Evolutionary conservation across 176 grass and related monocot species (phyloP).

Genomic region (Ensete ventricosum): DNA sequence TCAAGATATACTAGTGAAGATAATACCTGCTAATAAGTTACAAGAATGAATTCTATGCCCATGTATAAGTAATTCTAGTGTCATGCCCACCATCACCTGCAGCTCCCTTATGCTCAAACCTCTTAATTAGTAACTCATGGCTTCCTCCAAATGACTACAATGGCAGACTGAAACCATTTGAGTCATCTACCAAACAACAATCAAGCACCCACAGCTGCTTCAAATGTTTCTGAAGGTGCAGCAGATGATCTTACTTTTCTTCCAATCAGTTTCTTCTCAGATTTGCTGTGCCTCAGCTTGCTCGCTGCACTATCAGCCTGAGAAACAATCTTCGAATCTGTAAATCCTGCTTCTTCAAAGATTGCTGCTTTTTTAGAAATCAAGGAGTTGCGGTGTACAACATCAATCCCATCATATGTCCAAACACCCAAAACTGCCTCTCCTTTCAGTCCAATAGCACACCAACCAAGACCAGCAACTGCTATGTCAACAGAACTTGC

Average conservation of each 20-base stretch:
- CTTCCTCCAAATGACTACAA: no score
- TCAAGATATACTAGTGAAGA: no score
- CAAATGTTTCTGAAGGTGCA: not conserved
- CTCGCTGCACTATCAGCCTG: conserved; percentile 51
- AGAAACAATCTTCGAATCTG: conserved; percentile 69
- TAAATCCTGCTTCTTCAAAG: conserved; percentile 83
- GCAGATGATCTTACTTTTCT: not conserved
- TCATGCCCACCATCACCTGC: no score
- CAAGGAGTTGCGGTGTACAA: conserved; percentile 51
- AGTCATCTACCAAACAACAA: not conserved
- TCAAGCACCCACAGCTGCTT: conserved; percentile 17
- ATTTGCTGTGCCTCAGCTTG: conserved; percentile 42
- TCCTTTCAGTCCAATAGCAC: conserved; percentile 61
- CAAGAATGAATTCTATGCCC: no score
- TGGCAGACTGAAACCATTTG: not conserved
- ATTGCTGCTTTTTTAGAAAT: conserved; percentile 46
- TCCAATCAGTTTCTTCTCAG: conserved; percentile 30
- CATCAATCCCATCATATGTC: conserved; percentile 79
- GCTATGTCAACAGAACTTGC: conserved; percentile 61
- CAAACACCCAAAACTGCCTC: conserved; percentile 57
- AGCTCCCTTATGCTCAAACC: no score
- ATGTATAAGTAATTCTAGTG: no score
- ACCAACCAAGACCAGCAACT: conserved; percentile 80
- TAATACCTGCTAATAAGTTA: no score
- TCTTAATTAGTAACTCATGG: no score